Evolutionary conservation across 2,329 filamentous ascomycete genomes (phyloP).

Genomic region (Herpotrichia juniperi): DNA sequence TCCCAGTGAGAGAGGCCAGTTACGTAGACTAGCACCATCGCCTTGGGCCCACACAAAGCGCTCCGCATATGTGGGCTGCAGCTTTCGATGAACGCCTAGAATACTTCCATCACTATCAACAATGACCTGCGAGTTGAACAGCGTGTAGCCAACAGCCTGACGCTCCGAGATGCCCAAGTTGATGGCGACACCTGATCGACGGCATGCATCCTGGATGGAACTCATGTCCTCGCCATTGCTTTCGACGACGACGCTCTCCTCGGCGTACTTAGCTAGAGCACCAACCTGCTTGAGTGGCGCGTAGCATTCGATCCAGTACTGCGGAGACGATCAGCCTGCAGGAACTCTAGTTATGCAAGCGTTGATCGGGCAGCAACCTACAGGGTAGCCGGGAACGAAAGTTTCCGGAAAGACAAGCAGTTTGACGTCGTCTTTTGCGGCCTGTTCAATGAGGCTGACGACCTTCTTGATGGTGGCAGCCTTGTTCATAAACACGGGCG

Average conservation of each 20-base stretch:
- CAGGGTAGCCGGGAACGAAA: conserved; percentile 46
- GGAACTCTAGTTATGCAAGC: too few relatives aligned
- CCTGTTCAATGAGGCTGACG: conserved; percentile 40
- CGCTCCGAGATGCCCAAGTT: conserved; percentile 44
- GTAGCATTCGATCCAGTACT: conserved; percentile 47
- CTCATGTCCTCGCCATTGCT: conserved; percentile 35
- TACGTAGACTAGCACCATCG: conserved; percentile 38
- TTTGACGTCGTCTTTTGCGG: conserved; percentile 34
- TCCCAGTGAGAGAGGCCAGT: conserved; percentile 34
- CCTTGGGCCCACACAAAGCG: conserved; percentile 45
- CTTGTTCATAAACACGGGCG: conserved; percentile 48
- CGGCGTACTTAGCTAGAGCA: conserved; percentile 40
- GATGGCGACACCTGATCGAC: conserved; percentile 37
- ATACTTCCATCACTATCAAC: conserved; percentile 41
- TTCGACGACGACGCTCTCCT: conserved; percentile 44
- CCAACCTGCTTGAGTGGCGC: conserved; percentile 41
- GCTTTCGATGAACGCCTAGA: conserved; percentile 45
- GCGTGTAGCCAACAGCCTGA: conserved; percentile 36
- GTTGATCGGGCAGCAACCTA: conserved; percentile 10
- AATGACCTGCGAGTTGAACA: conserved; percentile 46
- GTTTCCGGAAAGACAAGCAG: conserved; percentile 46
- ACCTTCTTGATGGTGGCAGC: conserved; percentile 40
- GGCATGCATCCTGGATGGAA: conserved; percentile 40
- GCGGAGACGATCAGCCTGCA: conserved; percentile 13
- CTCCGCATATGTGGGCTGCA: conserved; percentile 45